Evolutionary conservation across 768 basidiomycete species (phyloP).

Genomic region (Lactarius deliciosus): DNA sequence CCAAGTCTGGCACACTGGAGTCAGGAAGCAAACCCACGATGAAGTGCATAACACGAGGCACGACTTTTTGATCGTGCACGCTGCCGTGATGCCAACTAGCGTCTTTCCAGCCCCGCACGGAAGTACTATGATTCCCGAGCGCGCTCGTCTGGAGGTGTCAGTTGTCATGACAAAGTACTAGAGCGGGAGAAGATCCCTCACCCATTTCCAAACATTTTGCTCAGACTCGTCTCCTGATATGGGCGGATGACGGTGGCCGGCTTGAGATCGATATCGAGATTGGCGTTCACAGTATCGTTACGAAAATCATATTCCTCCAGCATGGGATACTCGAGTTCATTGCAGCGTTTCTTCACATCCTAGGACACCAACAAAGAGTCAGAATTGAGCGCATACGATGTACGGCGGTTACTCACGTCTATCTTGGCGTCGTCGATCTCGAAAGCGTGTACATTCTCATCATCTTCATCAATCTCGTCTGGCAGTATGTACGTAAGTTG

Average conservation of each 20-base stretch:
- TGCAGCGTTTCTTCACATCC: slow-evolving; percentile 96
- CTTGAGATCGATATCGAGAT: slow-evolving; percentile 97
- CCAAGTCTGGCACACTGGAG: slow-evolving; percentile 1
- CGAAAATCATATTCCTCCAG: slow-evolving; percentile 99
- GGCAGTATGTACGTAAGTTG: slow-evolving; percentile 19
- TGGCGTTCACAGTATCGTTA: slow-evolving; percentile 93
- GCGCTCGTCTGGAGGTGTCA: slow-evolving; percentile 67
- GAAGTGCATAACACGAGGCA: slow-evolving; percentile 97
- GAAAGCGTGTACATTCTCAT: slow-evolving; percentile 96
- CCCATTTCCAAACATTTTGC: slow-evolving; percentile 99
- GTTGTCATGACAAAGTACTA: slow-evolving; percentile 17
- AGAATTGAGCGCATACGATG: not conserved
- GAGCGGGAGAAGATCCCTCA: slow-evolving; percentile 38
- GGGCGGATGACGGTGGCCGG: slow-evolving; percentile 96
- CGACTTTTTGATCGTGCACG: slow-evolving; percentile 99
- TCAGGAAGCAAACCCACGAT: slow-evolving; percentile 59
- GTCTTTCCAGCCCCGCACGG: slow-evolving; percentile 99
- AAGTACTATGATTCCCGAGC: slow-evolving; percentile 96
- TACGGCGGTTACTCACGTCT: slow-evolving; percentile 56
- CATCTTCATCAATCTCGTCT: slow-evolving; percentile 98
- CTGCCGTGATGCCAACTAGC: slow-evolving; percentile 98
- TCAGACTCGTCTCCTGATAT: slow-evolving; percentile 97
- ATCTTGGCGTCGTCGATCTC: slow-evolving; percentile 94
- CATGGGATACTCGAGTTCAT: slow-evolving; percentile 96
- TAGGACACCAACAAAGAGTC: slow-evolving; percentile 37